phyloP scores from a whole-genome alignment of 805 yeast genomes.

The Debaryomyces hansenii region DNA sequence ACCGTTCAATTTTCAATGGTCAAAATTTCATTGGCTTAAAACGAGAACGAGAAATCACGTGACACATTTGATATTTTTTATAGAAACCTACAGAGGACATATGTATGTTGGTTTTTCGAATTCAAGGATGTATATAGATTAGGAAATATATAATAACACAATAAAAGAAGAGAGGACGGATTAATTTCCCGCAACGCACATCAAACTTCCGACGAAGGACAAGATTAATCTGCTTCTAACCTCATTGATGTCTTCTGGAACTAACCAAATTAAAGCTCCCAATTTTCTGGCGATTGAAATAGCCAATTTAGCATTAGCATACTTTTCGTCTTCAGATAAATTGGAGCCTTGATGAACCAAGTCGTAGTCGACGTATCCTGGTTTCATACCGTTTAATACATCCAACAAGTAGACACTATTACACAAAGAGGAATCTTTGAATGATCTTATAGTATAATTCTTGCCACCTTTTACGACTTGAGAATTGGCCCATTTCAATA shows the following conservation, averaged over 20 bases:
- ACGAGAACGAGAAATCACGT: background rate
- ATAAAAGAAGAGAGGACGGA: conserved; percentile 1
- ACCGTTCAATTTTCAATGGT: conserved; percentile 8
- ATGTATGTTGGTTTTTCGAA: too few species aligned
- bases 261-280: conserved; percentile 97
- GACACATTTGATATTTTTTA: background rate
- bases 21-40: conserved; percentile 11
- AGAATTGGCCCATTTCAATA: conserved; percentile 90
- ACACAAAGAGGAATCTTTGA: conserved; percentile 77
- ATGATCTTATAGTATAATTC: conserved; percentile 68
- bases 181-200: conserved; percentile 47
- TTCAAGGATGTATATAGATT: background rate
- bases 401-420: conserved; percentile 84
- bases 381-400: conserved; percentile 88
- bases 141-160: background rate
- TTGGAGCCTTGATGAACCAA: conserved; percentile 77
- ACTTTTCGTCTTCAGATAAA: conserved; percentile 69
- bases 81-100: background rate
- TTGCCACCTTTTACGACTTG: conserved; percentile 87
- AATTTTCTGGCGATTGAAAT: conserved; percentile 97
- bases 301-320: conserved; percentile 94
- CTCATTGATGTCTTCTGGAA: conserved; percentile 99
- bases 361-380: conserved; percentile 96
- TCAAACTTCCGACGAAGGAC: conserved; percentile 93
- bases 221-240: conserved; percentile 91